Percentiles rank a stretch among this genome's conserved stretches.
Conservation (phyloP, 371 early-diverging fungal genomes). For the Mortierella sp. region DNA sequence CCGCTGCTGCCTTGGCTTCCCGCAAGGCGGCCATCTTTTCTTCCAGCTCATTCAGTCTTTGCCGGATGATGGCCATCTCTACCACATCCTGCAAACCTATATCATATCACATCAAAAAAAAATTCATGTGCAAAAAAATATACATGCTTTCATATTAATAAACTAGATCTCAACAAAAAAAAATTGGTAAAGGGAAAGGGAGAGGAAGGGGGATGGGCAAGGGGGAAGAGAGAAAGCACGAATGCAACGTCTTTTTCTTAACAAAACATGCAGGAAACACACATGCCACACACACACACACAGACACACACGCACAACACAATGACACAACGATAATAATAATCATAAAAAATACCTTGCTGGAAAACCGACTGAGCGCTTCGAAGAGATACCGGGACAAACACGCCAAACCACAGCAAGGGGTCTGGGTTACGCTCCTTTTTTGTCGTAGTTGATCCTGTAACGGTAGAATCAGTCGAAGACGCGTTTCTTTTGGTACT, state of each 20-base stretch:
- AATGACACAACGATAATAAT: not conserved
- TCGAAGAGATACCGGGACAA: conserved; percentile 49
- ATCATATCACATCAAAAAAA: not conserved
- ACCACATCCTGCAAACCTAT: conserved; percentile 49
- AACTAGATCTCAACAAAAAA: not conserved
- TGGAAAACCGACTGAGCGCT: conserved; percentile 43
- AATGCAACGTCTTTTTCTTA: not conserved
- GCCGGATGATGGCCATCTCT: conserved; percentile 38
- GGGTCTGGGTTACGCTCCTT: conserved; percentile 49
- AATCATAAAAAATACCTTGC: conserved; percentile 22
- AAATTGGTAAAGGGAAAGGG: not conserved
- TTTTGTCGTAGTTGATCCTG: conserved; percentile 11
- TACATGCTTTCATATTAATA: not conserved
- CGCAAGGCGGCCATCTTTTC: conserved; percentile 17
- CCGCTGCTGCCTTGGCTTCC: conserved; percentile 13
- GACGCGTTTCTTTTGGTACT: not conserved
- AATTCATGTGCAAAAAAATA: not conserved
- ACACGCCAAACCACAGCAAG: conserved; percentile 55
- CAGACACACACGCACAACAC: not conserved
- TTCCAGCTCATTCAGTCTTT: conserved; percentile 31
- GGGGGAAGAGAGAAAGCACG: too few relatives aligned
- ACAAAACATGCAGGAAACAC: not conserved
- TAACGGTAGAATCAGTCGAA: not conserved
- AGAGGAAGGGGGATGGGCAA: too few relatives aligned
- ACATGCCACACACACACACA: not conserved